Evolutionary conservation across 441 rosid genomes (phyloP).

Genomic region (Viola pubescens): DNA sequence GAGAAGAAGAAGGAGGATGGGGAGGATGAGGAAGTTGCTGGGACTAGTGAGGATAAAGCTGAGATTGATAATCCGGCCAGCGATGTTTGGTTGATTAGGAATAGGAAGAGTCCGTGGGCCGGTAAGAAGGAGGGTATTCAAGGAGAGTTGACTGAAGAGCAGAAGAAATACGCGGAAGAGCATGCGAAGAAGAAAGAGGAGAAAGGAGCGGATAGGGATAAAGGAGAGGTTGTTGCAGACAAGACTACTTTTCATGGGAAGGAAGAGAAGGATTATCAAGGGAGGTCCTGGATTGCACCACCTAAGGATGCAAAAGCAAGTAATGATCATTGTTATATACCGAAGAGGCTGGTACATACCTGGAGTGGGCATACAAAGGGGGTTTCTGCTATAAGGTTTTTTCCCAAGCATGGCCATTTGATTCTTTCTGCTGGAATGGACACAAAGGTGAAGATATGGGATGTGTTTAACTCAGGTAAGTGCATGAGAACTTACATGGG

Average conservation of each 20-base stretch:
- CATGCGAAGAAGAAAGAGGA: slow-evolving; percentile 94
- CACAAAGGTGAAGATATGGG: slow-evolving; percentile 97
- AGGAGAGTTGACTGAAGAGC: slow-evolving; percentile 84
- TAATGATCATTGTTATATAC: slow-evolving; percentile 92
- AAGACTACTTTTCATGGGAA: slow-evolving; percentile 96
- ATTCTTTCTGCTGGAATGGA: slow-evolving; percentile 98
- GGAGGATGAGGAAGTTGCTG: slow-evolving; percentile 28
- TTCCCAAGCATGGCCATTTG: slow-evolving; percentile 91
- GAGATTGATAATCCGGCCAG: slow-evolving; percentile 74
- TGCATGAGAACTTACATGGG: slow-evolving; percentile 99
- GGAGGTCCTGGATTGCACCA: slow-evolving; percentile 92
- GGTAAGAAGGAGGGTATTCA: slow-evolving; percentile 88
- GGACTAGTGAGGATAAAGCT: slow-evolving; percentile 23
- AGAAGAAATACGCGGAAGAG: slow-evolving; percentile 95
- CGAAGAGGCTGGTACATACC: slow-evolving; percentile 86
- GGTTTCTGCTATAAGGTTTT: slow-evolving; percentile 87
- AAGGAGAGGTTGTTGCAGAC: slow-evolving; percentile 72
- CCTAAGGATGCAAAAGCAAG: slow-evolving; percentile 94
- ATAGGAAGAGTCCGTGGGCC: slow-evolving; percentile 91
- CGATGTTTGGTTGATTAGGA: slow-evolving; percentile 70
- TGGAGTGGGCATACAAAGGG: slow-evolving; percentile 99
- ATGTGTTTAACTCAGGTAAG: slow-evolving; percentile 90
- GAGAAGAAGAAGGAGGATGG: slow-evolving; percentile 48
- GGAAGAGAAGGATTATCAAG: slow-evolving; percentile 94
- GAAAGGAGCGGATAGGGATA: slow-evolving; percentile 57